Evolutionary conservation across 805 yeast species (phyloP), one percentile per base, ranked within the genome.

Genomic region (Ogataea philodendri): DNA sequence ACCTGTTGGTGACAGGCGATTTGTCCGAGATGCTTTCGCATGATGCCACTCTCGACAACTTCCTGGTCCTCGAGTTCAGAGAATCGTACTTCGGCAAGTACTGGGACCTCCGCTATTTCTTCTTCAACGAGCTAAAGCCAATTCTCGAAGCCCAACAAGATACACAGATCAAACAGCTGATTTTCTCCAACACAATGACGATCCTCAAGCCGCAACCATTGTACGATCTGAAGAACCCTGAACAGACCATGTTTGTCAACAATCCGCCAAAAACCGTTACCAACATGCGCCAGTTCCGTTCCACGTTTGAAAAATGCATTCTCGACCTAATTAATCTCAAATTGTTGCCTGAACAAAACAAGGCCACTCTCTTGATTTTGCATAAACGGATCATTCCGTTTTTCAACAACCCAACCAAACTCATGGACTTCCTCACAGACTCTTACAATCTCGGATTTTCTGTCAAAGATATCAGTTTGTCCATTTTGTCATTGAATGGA

Each of bases 341-440:
- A 3, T 26, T 59, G 17, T 22, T 31, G 9, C 35, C 55, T 3
- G 60, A 55, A 2, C 95, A 86, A 55, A 81, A 83, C 59, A 86
- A 85, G 57, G 65, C 81, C 2, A 68, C 81, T 5, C 65, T 90
- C 38, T 62, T 76, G 4, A 70, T 88, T 2, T 57, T 93, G 48
- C 97, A 93, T 59, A 87, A 86, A 55, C 67, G 94, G 43, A 71
- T 93, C 26, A 81, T 90, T 22, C 96, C 97, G 23, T 74, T 72
- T 53, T 74, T 87, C 70, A 70, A 74, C 28, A 80, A 78, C 46
- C 95, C 97, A 5, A 83, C 85, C 26, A 70, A 74, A 42, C 64
- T 93, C 29, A 89, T 93, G 96, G 98, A 90, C 64, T 93, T 90
- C 57, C 67, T 90, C 41, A 87, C 96, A 1, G 95, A 85, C 42